These are phyloP conservation scores for Colletotrichum agaves DNA, from an alignment of 2,329 filamentous ascomycete genomes.

Conservation along the genomic window DNA sequence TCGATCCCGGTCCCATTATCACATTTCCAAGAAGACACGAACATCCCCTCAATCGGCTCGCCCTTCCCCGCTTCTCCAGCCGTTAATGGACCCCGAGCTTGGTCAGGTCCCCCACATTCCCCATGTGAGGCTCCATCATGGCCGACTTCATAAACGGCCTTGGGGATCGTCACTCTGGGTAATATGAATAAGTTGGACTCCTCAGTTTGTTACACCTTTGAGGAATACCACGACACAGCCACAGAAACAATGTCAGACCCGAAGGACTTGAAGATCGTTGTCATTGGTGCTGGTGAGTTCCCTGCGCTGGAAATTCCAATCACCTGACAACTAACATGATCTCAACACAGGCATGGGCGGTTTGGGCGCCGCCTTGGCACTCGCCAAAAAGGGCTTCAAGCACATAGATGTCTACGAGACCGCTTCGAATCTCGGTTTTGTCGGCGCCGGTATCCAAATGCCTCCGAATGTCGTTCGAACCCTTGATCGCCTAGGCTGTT, in stretches of 20 bases:
- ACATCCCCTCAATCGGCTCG: constrained; percentile 27
- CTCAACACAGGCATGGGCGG: constrained; percentile 77
- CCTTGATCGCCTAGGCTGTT: constrained; percentile 77
- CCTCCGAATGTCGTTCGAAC: constrained; percentile 86
- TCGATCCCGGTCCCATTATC: constrained; percentile 23
- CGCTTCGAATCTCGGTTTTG: constrained; percentile 79
- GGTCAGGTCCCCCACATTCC: constrained; percentile 30
- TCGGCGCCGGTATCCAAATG: constrained; percentile 86
- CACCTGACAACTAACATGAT: neutral
- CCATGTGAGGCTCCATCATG: constrained; percentile 27
- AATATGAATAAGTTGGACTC: neutral
- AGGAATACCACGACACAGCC: neutral
- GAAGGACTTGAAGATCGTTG: constrained; percentile 53
- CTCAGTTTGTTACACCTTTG: neutral
- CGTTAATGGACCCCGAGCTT: constrained; percentile 29
- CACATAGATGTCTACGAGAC: constrained; percentile 80
- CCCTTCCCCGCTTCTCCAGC: constrained; percentile 35
- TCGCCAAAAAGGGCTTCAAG: constrained; percentile 81
- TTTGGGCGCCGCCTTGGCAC: constrained; percentile 74
- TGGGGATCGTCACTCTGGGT: neutral
- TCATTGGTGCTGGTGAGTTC: constrained; percentile 58
- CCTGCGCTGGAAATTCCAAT: neutral
- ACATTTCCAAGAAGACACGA: constrained; percentile 11
- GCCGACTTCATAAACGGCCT: constrained; percentile 24
- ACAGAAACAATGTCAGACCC: constrained; percentile 44